Conservation (phyloP, 164 flowering plant genomes). For the Tinospora cordifolia region DNA sequence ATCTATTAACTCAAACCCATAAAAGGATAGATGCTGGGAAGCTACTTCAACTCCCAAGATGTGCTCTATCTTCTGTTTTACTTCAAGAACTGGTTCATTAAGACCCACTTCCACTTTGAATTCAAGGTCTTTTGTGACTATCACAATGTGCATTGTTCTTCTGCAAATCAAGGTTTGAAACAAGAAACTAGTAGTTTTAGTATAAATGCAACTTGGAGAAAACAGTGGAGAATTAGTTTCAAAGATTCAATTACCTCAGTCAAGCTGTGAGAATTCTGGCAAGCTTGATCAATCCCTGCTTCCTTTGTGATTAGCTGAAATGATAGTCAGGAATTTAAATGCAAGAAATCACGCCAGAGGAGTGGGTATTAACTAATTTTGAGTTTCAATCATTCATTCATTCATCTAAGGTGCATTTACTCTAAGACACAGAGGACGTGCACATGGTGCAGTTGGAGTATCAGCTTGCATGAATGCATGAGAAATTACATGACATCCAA, state of each 20-base stretch:
- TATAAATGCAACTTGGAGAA: neutral
- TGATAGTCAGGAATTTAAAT: neutral
- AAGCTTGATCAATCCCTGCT: neutral
- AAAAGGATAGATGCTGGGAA: constrained; percentile 44
- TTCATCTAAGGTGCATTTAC: neutral
- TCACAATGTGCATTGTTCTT: constrained; percentile 39
- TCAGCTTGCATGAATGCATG: neutral
- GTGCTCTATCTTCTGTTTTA: constrained; percentile 50
- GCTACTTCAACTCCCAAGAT: constrained; percentile 41
- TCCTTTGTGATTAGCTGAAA: neutral
- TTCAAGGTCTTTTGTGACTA: constrained; percentile 28
- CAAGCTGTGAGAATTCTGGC: neutral
- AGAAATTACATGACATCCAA: neutral
- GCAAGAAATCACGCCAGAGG: neutral
- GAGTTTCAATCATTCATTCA: constrained; percentile 1
- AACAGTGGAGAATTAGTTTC: neutral
- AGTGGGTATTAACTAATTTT: constrained; percentile 1
- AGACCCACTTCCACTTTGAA: constrained; percentile 38
- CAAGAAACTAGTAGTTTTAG: neutral
- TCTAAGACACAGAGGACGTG: neutral
- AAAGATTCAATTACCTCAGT: neutral
- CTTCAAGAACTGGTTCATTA: constrained; percentile 44
- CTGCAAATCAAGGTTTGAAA: neutral
- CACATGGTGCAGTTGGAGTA: neutral
- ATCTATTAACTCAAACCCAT: constrained; percentile 55